Evolutionary conservation across 2,329 filamentous ascomycete species (phyloP).

Genomic region (Paecilomyces sp.): DNA sequence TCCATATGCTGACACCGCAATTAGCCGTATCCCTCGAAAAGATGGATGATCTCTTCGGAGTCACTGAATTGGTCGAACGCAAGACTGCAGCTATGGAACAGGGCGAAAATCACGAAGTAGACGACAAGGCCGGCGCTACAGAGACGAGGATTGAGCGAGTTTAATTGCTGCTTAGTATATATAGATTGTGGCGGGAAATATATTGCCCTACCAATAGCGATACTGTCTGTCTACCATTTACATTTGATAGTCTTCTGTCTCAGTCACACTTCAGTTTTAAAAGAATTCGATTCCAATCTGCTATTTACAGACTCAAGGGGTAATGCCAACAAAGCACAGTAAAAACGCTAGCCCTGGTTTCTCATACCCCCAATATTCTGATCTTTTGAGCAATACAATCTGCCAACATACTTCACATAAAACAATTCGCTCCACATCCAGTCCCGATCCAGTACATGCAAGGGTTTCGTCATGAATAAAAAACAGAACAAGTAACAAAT

Average conservation of each 20-base stretch:
- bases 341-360: neutral
- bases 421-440: neutral
- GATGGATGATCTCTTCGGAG: constrained; percentile 62
- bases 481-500: neutral
- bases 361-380: neutral
- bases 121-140: constrained; percentile 4
- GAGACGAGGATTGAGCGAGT: constrained; percentile 5
- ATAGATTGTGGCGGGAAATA: neutral
- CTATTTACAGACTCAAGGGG: neutral
- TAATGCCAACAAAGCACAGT: neutral
- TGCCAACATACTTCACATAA: neutral
- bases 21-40: constrained; percentile 49
- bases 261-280: neutral
- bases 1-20: neutral
- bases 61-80: constrained; percentile 39
- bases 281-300: neutral
- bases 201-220: neutral
- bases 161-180: neutral
- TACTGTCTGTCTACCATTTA: neutral
- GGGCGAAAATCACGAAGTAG: neutral
- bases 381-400: neutral
- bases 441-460: neutral
- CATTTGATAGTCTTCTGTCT: neutral
- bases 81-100: constrained; percentile 15
- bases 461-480: neutral